A percentile compares a stretch with the other conserved stretches of the same genome.
Conservation (phyloP, 345 rosid genomes). For the Brassica juncea region DNA sequence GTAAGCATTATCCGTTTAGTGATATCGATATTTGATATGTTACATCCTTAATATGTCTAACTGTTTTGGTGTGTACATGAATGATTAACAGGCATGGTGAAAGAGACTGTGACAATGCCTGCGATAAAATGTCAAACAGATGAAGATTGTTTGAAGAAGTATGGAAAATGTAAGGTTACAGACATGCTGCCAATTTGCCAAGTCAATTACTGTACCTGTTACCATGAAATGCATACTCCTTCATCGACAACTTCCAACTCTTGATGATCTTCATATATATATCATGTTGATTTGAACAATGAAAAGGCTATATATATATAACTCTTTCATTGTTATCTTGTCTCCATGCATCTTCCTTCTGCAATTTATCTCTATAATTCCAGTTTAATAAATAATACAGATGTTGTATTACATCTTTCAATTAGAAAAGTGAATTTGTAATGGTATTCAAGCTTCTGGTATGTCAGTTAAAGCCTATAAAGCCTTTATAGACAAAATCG, state of each 20-base stretch:
- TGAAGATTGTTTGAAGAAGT: conserved; percentile 11
- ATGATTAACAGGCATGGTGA: conserved; percentile 28
- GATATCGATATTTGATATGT: not conserved
- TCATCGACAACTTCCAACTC: not conserved
- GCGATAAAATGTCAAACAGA: conserved; percentile 25
- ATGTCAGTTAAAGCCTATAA: no score
- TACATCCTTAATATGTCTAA: not conserved
- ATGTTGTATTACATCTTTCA: not conserved
- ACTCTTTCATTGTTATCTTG: not conserved
- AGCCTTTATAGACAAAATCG: no score
- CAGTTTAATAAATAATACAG: not conserved
- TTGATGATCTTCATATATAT: not conserved
- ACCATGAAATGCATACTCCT: not conserved
- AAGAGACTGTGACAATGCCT: conserved; percentile 7
- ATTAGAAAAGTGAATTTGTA: no score
- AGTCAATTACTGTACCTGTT: conserved; percentile 1
- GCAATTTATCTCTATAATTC: not conserved
- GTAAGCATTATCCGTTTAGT: conserved; percentile 10
- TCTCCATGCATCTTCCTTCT: not conserved
- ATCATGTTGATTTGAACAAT: not conserved
- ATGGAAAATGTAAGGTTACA: conserved; percentile 31
- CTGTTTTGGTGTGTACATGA: not conserved
- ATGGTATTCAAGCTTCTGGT: no score
- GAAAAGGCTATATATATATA: not conserved
- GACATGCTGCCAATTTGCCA: conserved; percentile 17